phyloP scores from a whole-genome alignment of 2,329 filamentous ascomycete genomes.

The Polytolypa hystricis region DNA sequence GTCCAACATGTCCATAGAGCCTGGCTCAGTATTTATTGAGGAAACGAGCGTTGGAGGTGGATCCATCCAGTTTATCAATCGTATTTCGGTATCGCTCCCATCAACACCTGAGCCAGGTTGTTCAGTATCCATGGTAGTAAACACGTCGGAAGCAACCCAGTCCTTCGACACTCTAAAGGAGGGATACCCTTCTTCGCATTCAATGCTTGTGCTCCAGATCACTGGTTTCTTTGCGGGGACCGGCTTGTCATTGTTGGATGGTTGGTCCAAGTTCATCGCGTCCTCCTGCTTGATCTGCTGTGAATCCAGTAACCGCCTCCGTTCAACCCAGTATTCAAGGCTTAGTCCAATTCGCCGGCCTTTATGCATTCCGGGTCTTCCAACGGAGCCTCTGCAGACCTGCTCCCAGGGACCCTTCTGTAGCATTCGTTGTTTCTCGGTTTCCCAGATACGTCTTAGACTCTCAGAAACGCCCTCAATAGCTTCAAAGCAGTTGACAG shows the following conservation, averaged over 20 bases:
- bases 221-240: conserved; percentile 14
- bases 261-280: conserved; percentile 24
- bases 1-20: conserved; percentile 29
- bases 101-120: conserved; percentile 15
- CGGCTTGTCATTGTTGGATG: conserved; percentile 13
- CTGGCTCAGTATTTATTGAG: conserved; percentile 23
- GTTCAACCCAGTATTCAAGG: conserved; percentile 33
- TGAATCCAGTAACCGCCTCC: conserved; percentile 23
- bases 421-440: conserved; percentile 25
- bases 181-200: conserved; percentile 36
- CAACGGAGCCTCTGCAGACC: conserved; percentile 31
- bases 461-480: conserved; percentile 33
- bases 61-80: conserved; percentile 30
- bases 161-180: conserved; percentile 34
- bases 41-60: conserved; percentile 25
- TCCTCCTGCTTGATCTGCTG: conserved; percentile 17
- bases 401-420: conserved; percentile 25
- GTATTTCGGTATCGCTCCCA: conserved; percentile 15
- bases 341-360: conserved; percentile 29
- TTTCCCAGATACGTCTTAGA: conserved; percentile 33
- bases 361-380: conserved; percentile 32
- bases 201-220: conserved; percentile 29
- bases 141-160: conserved; percentile 29
- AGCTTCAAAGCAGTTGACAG: conserved; percentile 37
- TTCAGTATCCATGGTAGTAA: conserved; percentile 20